Evolutionary conservation across 805 yeast species (phyloP), one percentile per base, ranked within the genome.

Genomic region (Trichomonascus vanleenenianus): DNA sequence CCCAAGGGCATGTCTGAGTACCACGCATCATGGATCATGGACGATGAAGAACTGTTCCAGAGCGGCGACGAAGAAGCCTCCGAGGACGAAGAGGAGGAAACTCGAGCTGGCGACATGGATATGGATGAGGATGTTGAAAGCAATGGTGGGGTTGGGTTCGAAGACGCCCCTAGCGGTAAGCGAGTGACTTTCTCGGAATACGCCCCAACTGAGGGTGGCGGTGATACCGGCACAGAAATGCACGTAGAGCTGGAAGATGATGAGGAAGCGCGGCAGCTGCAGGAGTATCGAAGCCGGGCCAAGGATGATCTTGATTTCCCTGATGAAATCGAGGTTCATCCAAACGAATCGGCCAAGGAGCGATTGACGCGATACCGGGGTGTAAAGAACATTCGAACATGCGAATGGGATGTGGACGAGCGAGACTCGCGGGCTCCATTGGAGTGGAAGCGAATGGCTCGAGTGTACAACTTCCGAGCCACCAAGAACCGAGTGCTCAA

Each of bases 251-350:
- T 87, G 42, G 69, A 83, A 1, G 79, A 82, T 30, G 96, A 85
- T 56, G 96, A 87, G 56, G 96, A 86, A 62, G 79, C 78, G 49
- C 75, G 79, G 56, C 96, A 89, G 64, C 70, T 87, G 50, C 68
- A 74, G 46, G 75, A 73, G 56, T 88, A 73, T 67, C 77, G 93
- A 55, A 72, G 71, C 34, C 64, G 77, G 50, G 96, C 80, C 53
- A 75, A 76, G 49, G 97, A 89, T 45, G 97, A 87, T 61, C 73
- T 78, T 31, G 96, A 89, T 56, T 93, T 88, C 71, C 97, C 97
- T 0, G 99, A 93, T 65, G 98, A 93, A 66, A 67, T 91, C 46
- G 97, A 93, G 62, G 67, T 93, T 37, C 75, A 73, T 39, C 97
- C 97, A 27, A 60, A 64, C 4, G 89, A 76, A 52, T 74, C 83